Evolutionary conservation across 306 rosid genomes (phyloP), one percentile per base, ranked within the genome.

Genomic region (Crataegus laevigata): DNA sequence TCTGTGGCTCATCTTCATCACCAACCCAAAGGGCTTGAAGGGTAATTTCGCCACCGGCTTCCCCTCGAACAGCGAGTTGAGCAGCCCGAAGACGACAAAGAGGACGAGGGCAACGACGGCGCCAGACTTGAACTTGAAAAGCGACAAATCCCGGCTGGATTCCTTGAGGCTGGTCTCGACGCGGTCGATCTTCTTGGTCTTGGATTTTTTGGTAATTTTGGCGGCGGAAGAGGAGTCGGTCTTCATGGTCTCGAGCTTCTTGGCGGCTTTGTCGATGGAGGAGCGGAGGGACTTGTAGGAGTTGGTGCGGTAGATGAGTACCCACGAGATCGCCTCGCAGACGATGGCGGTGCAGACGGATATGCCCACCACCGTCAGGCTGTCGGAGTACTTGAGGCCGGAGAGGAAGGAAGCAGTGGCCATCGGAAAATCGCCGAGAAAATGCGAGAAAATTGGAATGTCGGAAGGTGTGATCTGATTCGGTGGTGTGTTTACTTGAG

Each of bases 171-270:
- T 94, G 66, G 96, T 90, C 89, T 94, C 99, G 26, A 94, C 97
- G 60, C 97, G 99, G 47, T 94, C 99, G 72, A 94, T 94, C 89
- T 94, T 94, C 83, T 94, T 94, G 84, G 93, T 89, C 76, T 96
- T 96, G 38, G 99, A 96, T 72, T 92, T 92, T 69, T 90, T 96
- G 75, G 84, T 75, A 79, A 91, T 79, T 75, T 78, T 79, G 54
- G 74, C 22, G 85, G 84, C 64, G 86, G 87, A 72, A 50, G 85
- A 62, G 86, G 87, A 72, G 54, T 90, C 98, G 5, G 90, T 87
- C 85, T 94, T 94, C 97, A 94, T 94, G 42, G 96, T 90, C 92
- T 94, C 99, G 67, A 96, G 97, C 86, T 96, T 96, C 86, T 96
- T 96, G 68, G 98, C 78, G 78, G 99, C 98, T 75, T 88, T 96